Percentiles rank a stretch among this genome's conserved stretches.
Evolutionary conservation across 257 asterid genomes (phyloP).

Genomic region (Salvia hispanica): DNA sequence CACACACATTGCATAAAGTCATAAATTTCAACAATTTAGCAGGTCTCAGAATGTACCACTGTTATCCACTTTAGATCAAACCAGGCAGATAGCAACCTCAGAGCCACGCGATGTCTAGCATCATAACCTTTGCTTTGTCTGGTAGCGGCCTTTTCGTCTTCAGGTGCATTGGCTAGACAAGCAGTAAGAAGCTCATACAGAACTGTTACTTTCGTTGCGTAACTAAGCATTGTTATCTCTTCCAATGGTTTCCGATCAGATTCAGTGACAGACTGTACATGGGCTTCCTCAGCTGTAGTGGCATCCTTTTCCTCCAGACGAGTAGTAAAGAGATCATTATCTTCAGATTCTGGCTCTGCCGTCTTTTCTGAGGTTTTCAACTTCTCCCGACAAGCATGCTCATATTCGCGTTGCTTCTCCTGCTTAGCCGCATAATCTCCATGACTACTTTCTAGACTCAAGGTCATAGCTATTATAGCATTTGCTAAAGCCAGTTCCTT

Average conservation of each 20-base stretch:
- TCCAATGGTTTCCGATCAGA: conserved; percentile 60
- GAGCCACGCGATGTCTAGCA: conserved; percentile 81
- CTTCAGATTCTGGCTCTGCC: conserved; percentile 37
- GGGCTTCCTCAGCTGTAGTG: conserved; percentile 48
- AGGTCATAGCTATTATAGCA: conserved; percentile 67
- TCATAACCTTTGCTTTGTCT: conserved; percentile 72
- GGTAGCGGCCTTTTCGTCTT: conserved; percentile 47
- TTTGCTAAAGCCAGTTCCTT: conserved; percentile 63
- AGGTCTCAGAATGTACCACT: conserved; percentile 50
- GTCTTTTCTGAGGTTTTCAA: conserved; percentile 44
- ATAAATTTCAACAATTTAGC: neutral
- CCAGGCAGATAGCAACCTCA: conserved; percentile 88
- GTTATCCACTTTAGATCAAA: conserved; percentile 78
- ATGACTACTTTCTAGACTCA: conserved; percentile 58
- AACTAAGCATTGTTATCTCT: conserved; percentile 59
- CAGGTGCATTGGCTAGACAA: conserved; percentile 67
- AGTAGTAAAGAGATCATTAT: conserved; percentile 29
- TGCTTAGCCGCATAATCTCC: conserved; percentile 52
- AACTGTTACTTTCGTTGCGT: conserved; percentile 67
- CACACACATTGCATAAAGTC: conserved; percentile 7
- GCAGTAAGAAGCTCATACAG: conserved; percentile 83
- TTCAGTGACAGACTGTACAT: conserved; percentile 36
- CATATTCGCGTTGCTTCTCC: conserved; percentile 72
- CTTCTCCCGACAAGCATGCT: conserved; percentile 69
- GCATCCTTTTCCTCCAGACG: conserved; percentile 38